These are phyloP conservation scores for Sarcocystis neurona DNA, from an alignment of 169 alveolate species.

Conservation along the genomic window DNA sequence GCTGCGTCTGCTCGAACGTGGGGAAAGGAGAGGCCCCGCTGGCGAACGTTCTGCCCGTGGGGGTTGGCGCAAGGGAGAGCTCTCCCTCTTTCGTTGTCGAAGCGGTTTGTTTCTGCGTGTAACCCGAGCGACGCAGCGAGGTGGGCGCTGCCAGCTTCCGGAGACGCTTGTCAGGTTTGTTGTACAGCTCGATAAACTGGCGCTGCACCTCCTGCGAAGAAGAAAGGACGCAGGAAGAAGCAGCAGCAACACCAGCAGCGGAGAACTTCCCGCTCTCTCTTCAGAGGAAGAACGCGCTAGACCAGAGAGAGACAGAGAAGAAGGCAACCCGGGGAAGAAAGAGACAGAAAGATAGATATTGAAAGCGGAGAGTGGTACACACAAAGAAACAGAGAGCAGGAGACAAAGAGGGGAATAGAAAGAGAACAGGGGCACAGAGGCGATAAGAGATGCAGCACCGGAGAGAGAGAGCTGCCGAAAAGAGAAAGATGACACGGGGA, in stretches of 20 bases:
- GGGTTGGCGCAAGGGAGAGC: not conserved
- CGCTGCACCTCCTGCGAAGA: slow-evolving; percentile 43
- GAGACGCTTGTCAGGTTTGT: slow-evolving; percentile 23
- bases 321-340: not conserved
- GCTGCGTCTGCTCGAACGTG: not conserved
- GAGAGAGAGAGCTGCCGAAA: no score
- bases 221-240: not conserved
- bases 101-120: no score
- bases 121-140: no score
- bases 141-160: not conserved
- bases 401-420: not conserved
- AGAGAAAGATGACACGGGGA: no score
- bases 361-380: no score
- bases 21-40: not conserved
- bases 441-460: no score
- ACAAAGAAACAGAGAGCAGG: not conserved
- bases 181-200: slow-evolving; percentile 50
- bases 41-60: not conserved
- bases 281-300: not conserved
- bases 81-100: not conserved
- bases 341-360: no score
- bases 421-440: not conserved
- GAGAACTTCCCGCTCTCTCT: not conserved
- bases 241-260: not conserved
- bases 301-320: not conserved